Percentiles rank a stretch among this genome's conserved stretches.
phyloP scores from a whole-genome alignment of 2,329 filamentous ascomycete genomes.

The Diaporthe sp. region DNA sequence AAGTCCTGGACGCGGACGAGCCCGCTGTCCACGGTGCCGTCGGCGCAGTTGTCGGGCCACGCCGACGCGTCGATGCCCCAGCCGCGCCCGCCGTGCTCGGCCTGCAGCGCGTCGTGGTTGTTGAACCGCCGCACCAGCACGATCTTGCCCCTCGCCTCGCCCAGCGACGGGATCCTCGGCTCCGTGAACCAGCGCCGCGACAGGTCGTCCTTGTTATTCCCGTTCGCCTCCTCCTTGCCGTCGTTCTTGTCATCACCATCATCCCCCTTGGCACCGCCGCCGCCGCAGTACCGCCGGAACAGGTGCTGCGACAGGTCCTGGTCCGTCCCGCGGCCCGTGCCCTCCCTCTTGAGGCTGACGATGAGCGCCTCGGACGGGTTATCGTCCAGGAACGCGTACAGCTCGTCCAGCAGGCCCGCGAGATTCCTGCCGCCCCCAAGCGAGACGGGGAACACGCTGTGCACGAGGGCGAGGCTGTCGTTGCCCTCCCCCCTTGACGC shows the following conservation, averaged over 20 bases:
- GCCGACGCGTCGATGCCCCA: constrained; percentile 72
- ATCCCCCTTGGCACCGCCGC: too few species aligned
- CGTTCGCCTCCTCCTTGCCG: constrained; percentile 51
- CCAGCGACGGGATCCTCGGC: constrained; percentile 81
- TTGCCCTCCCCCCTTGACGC: constrained; percentile 58
- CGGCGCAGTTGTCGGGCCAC: constrained; percentile 92
- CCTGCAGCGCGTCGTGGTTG: constrained; percentile 68
- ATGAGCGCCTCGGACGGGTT: constrained; percentile 88
- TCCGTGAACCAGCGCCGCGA: constrained; percentile 80
- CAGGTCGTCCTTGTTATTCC: constrained; percentile 40
- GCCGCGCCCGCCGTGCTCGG: constrained; percentile 63
- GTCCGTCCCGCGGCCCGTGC: constrained; percentile 83
- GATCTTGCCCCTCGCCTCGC: constrained; percentile 84
- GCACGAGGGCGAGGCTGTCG: constrained; percentile 84
- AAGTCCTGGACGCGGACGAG: constrained; percentile 92
- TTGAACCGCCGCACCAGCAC: constrained; percentile 86
- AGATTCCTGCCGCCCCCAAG: constrained; percentile 87
- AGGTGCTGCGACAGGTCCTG: constrained; percentile 82
- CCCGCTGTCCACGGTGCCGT: constrained; percentile 77
- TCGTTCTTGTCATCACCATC: neutral
- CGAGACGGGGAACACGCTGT: constrained; percentile 89
- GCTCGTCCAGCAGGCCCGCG: constrained; percentile 75
- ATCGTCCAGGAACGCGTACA: constrained; percentile 80
- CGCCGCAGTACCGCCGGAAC: constrained; percentile 76
- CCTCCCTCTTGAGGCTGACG: constrained; percentile 92